Evolutionary conservation across 2,329 filamentous ascomycete species (phyloP), one percentile per base, ranked within the genome.

Genomic region (Fusarium sp.): DNA sequence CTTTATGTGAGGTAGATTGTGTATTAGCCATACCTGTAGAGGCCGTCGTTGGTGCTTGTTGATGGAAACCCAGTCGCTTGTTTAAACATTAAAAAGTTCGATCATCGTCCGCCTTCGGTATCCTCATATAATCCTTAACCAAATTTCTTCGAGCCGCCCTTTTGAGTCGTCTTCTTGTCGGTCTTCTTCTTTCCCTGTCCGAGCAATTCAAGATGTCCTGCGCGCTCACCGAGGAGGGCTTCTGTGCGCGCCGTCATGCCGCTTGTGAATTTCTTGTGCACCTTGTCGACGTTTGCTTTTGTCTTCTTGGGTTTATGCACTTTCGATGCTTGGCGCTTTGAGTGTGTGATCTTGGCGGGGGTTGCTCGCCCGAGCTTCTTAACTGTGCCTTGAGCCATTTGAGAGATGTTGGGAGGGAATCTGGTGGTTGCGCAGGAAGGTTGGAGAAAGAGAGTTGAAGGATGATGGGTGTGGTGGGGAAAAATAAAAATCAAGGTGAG

Each of bases 141-240:
- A 81, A 88, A 89, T 81, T 87, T 88, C 79, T 84, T 84, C 20
- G 84, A 85, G 9, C 87, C 87, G 36, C 86, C 87, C 81, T 84
- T 84, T 53, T 80, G 75, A 50, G 81, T 81, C 55, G 78, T 66
- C 75, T 80, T 83, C 78, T 82, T 83, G 47, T 77, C 79, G 10
- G 75, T 79, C 80, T 88, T 87, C n/a, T 86, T 88, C 79, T 88
- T 87, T 14, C 86, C 85, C 80, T 87, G 85, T 36, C 87, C 88
- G 68, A 90, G 88, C 70, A 90, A 77, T 82, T 90, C 88, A 29
- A 90, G 79, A 65, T 90, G 88, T 0, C 88, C 88, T 9, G 87
- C 88, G 13, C 88, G 82, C 82, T 90, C 87, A 66, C 88, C 88
- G 44, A 90, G 83, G 76, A 90, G 81, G 69, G 84, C 82, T 83